A percentile compares a stretch with the other conserved stretches of the same genome.
Conservation (phyloP, 116 monocot genomes). For the Cymodocea nodosa region DNA sequence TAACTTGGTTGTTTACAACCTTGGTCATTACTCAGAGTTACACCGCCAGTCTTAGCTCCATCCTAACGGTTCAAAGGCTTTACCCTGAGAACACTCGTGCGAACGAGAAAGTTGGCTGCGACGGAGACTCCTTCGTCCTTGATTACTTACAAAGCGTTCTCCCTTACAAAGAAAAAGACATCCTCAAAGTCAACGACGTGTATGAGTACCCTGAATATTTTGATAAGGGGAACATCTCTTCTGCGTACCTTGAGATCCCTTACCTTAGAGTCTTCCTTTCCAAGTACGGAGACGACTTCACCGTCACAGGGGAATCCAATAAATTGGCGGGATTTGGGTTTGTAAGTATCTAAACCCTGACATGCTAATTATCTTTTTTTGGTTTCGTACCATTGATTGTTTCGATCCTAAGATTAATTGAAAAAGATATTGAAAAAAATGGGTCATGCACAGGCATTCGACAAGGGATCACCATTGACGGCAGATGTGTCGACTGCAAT, state of each 20-base stretch:
- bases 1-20: conserved; percentile 11
- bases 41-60: conserved; percentile 20
- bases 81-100: not conserved
- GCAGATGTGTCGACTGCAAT: too few species aligned
- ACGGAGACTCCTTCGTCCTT: conserved; percentile 7
- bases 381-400: not conserved
- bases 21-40: conserved; percentile 12
- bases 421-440: too few species aligned
- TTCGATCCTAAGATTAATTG: too few species aligned
- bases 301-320: conserved; percentile 14
- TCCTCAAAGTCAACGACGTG: not conserved
- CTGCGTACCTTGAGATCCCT: conserved; percentile 17
- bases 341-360: too few species aligned
- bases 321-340: conserved; percentile 19
- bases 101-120: conserved; percentile 5
- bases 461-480: too few species aligned
- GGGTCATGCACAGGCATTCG: too few species aligned
- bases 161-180: not conserved
- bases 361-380: too few species aligned
- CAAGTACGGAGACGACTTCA: conserved; percentile 3
- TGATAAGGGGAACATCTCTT: conserved; percentile 5
- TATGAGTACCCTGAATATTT: conserved; percentile 7
- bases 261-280: conserved; percentile 19
- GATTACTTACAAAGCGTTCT: conserved; percentile 7
- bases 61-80: conserved; percentile 14